phyloP scores from a whole-genome alignment of 352 stramenopile species.

The Pythium inflatum region DNA sequence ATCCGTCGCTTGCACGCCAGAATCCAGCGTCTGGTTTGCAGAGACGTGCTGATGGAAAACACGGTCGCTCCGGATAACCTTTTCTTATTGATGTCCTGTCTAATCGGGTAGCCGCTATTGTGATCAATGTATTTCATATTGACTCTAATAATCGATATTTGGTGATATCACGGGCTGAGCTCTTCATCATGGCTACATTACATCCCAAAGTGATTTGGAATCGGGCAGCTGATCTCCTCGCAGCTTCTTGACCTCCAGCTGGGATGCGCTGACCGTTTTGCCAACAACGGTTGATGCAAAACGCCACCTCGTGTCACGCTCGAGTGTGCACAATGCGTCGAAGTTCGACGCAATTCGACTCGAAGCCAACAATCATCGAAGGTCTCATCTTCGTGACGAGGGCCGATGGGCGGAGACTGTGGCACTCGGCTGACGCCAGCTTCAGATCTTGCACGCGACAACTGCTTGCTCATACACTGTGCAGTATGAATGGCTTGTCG shows the following conservation, averaged over 20 bases:
- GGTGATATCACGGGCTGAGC: not conserved
- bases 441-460: not conserved
- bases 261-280: not conserved
- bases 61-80: not conserved
- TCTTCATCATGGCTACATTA: constrained; percentile 4
- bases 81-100: not conserved
- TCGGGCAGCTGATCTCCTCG: not conserved
- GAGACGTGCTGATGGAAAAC: not conserved
- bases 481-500: too few relatives aligned
- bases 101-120: not conserved
- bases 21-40: constrained; percentile 17
- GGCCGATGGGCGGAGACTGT: not conserved
- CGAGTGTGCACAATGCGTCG: not conserved
- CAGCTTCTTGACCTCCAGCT: constrained; percentile 7
- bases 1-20: not conserved
- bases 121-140: not conserved
- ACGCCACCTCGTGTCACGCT: not conserved
- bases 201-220: not conserved
- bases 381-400: not conserved
- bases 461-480: not conserved
- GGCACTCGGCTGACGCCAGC: not conserved
- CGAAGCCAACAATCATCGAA: too few relatives aligned
- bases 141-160: not conserved
- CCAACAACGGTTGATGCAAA: too few relatives aligned
- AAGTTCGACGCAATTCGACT: too few relatives aligned